Base-by-base conservation (phyloP, 1,284 basidiomycete species). In the Waitea zeae region DNA sequence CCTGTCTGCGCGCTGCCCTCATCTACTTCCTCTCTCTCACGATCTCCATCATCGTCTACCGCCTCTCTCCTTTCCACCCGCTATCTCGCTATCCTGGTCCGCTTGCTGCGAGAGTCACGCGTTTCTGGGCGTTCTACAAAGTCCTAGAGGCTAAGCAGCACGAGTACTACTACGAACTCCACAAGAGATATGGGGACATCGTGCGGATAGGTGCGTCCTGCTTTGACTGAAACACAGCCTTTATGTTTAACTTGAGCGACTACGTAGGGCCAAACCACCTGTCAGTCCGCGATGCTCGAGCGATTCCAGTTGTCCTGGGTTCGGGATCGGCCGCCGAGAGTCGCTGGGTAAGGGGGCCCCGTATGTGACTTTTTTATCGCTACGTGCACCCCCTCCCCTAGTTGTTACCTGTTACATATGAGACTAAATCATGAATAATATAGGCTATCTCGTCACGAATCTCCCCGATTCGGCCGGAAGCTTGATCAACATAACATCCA, bases 401-500 rank as follows among this genome's bases (percentile, higher is more conserved):
- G 12, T 12, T 2, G 15, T 12, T 31, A 2, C 12, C 17, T 12
- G 12, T n/a, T n/a, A 11, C n/a, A 12, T 17, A 11, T 12, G 15
- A 15, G 12, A 32, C 40, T 15, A 11, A n/a, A 31, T 15, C 12
- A 31, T 31, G 12, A n/a, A 11, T 15, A 15, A 31, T 12, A 31
- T 12, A 12, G n/a, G 24, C n/a, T n/a, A n/a, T n/a, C n/a, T n/a
- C n/a, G n/a, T n/a, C 11, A n/a, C 17, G 17, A 11, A n/a, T n/a
- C 30, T 17, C 30, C 30, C n/a, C n/a, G n/a, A n/a, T n/a, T n/a
- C n/a, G n/a, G n/a, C n/a, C 17, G 17, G 33, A 12, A 22, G 18
- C 13, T 11, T 60, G 30, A 52, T 59, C 32, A 44, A 43, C 4
- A 40, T 56, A 5, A 48, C 49, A n/a, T 51, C 60, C 37, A 44